Evolutionary conservation across 2,329 filamentous ascomycete species (phyloP).

Genomic region (Ramularia endophylla): DNA sequence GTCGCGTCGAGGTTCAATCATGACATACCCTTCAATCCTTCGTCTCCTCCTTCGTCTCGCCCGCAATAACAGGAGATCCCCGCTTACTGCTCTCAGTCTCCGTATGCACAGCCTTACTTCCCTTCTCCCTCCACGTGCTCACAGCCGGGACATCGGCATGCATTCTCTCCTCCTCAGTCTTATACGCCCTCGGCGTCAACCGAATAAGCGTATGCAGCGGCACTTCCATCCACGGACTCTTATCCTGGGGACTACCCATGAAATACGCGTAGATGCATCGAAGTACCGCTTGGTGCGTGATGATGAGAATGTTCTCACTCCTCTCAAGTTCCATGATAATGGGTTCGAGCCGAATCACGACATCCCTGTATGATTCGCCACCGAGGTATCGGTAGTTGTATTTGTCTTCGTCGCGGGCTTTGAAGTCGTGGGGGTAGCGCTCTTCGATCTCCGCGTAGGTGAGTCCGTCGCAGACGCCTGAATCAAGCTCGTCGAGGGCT

Average conservation of each 20-base stretch:
- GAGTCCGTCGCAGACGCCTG: constrained; percentile 91
- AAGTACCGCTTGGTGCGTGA: constrained; percentile 94
- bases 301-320: constrained; percentile 93
- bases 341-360: constrained; percentile 93
- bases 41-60: constrained; percentile 10
- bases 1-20: no score
- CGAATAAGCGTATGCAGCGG: constrained; percentile 96
- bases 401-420: constrained; percentile 93
- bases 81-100: constrained; percentile 20
- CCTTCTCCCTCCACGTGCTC: constrained; percentile 93
- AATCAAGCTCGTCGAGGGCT: constrained; percentile 93
- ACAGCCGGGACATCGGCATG: constrained; percentile 92
- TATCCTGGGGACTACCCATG: constrained; percentile 90
- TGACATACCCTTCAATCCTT: no score
- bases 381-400: constrained; percentile 99
- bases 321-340: constrained; percentile 99
- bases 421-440: constrained; percentile 88
- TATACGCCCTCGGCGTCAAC: constrained; percentile 88
- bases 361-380: constrained; percentile 91
- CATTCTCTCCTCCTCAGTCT: constrained; percentile 81
- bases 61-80: constrained; percentile 14
- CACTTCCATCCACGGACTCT: constrained; percentile 98
- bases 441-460: constrained; percentile 95
- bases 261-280: constrained; percentile 99
- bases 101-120: constrained; percentile 84